Conservation (phyloP, 306 rosid species). For the Citrullus amarus region DNA sequence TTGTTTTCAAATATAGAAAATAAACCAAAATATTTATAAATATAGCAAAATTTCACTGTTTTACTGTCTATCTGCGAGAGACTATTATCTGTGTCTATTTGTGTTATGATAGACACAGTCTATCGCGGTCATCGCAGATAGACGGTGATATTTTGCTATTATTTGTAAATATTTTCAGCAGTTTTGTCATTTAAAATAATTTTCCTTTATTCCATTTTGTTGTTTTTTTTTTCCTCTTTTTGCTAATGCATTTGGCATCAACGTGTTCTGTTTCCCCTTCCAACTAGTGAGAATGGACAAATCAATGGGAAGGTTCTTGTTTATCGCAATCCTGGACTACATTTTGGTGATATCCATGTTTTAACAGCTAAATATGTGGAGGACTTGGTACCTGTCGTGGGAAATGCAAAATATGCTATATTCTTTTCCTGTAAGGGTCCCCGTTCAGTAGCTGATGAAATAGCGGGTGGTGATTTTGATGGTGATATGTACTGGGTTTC, state of each 20-base stretch:
- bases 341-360: slow-evolving; percentile 72
- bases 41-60: no score
- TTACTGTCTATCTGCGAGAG: no score
- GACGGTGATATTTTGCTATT: no score
- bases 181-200: no score
- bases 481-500: slow-evolving; percentile 87
- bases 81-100: no score
- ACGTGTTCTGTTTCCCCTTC: not conserved
- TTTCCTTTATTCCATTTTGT: no score
- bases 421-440: slow-evolving; percentile 71
- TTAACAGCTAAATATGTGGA: slow-evolving; percentile 40
- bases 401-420: slow-evolving; percentile 59
- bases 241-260: not conserved
- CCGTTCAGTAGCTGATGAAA: slow-evolving; percentile 74
- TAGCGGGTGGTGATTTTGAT: slow-evolving; percentile 81
- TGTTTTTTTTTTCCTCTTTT: not conserved
- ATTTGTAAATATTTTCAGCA: no score
- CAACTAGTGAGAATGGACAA: slow-evolving; percentile 47
- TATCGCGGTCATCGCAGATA: no score
- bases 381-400: slow-evolving; percentile 36
- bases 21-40: no score
- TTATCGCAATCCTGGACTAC: slow-evolving; percentile 70
- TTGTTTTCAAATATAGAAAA: not conserved
- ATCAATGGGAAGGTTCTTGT: slow-evolving; percentile 61
- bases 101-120: no score